Evolutionary conservation across 352 stramenopile genomes (phyloP), one percentile per base, ranked within the genome.

Genomic region (Bremia lactucae): DNA sequence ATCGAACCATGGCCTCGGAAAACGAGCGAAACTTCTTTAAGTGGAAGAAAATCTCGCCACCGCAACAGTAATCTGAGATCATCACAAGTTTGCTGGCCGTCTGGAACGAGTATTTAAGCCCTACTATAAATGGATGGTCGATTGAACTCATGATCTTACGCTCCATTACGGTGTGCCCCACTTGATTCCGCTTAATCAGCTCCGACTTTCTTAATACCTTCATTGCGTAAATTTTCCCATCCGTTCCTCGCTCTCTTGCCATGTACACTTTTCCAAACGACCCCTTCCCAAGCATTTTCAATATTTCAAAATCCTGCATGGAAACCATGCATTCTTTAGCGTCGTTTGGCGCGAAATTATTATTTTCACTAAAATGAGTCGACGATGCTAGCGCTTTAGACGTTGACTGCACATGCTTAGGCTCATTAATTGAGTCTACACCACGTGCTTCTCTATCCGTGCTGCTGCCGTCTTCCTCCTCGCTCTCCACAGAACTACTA

Each of bases 231-330:
- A 91, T 83, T 42, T 86, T 73, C 9, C 62, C 65, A n/a, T 65
- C 59, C 3, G 58, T 62, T 4, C 49, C 46, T 24, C 89, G 87
- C 52, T 97, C 87, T 40, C 83, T 75, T 5, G 97, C 95, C 38
- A 98, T 85, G 63, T 98, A 98, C 21, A 99, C 95, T 57, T 98
- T 97, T 56, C 91, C 92, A 64, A 97, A 97, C 4, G 80, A 97
- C 21, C 94, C 94, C 55, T 98, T 98, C 28, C 95, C 95, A 54
- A 98, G 93, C 65, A 98, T 96, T 62, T 97, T 97, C 21, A 99
- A 78, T 43, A 98, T 95, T 51, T 98, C 92, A 65, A 98, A 99
- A 52, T 94, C 83, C 39, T 72, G 61, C 69, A 87, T 83, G 2
- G 58, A 66, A 26, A 92, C 67, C 13, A 73, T 44, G 15, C 62